Percentiles rank a stretch among this genome's conserved stretches.
Conservation (phyloP, 768 basidiomycete species). For the Gloeophyllum trabeum region DNA sequence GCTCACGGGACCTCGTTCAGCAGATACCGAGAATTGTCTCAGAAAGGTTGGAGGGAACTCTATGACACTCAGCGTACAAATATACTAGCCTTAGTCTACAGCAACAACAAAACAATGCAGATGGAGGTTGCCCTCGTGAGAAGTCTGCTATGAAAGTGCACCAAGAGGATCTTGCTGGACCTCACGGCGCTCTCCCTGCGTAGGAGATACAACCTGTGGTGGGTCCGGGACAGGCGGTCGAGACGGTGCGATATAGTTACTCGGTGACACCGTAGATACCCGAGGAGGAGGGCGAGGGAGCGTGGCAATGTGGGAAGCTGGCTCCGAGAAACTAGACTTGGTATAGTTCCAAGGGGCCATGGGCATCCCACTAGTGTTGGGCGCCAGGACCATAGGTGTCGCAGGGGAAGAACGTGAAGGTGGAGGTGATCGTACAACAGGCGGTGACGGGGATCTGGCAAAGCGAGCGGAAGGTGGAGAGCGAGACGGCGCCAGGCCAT, state of each 20-base stretch:
- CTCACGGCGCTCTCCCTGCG: conserved; percentile 18
- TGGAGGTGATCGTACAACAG: conserved; percentile 2
- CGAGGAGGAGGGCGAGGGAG: conserved; percentile 43
- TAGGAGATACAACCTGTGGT: conserved; percentile 9
- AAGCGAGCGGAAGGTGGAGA: not conserved
- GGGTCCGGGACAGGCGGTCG: conserved; percentile 1
- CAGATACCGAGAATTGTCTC: no score
- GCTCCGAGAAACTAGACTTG: conserved; percentile 31
- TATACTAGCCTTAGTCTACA: no score
- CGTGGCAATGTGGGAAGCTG: conserved; percentile 24
- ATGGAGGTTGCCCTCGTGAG: no score
- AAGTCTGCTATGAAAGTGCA: not conserved
- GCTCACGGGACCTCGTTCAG: no score
- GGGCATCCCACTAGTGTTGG: conserved; percentile 11
- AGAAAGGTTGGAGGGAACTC: no score
- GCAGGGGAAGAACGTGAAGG: not conserved
- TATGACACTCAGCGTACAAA: no score
- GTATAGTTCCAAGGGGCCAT: conserved; percentile 50
- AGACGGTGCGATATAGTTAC: not conserved
- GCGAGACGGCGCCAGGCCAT: not conserved
- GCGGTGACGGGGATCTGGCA: conserved; percentile 1
- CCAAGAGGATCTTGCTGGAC: conserved; percentile 6
- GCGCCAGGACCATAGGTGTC: conserved; percentile 5
- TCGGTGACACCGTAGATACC: conserved; percentile 20
- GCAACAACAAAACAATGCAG: no score